phyloP scores from a whole-genome alignment of 1,284 basidiomycete genomes.

The Phlebopus sp. region DNA sequence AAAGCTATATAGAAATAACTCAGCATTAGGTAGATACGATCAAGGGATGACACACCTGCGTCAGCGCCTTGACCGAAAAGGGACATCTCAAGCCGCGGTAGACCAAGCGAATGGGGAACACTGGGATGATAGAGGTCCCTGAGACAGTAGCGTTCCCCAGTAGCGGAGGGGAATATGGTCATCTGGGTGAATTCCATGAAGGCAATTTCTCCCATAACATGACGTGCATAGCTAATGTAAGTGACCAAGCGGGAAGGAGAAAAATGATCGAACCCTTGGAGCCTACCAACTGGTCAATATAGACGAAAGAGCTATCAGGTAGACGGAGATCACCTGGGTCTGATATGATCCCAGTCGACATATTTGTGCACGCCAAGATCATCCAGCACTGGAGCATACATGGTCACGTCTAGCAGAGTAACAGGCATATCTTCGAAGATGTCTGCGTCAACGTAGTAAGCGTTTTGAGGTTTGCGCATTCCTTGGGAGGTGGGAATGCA shows the following conservation, averaged over 20 bases:
- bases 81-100: slow-evolving; percentile 16
- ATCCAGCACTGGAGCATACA: slow-evolving; percentile 4
- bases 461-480: slow-evolving; percentile 10
- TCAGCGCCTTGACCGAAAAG: background rate
- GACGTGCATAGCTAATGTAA: slow-evolving; percentile 1
- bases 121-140: slow-evolving; percentile 15
- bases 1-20: background rate
- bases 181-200: background rate
- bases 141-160: slow-evolving; percentile 3
- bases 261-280: background rate
- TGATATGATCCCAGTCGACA: slow-evolving; percentile 7
- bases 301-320: background rate
- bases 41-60: slow-evolving; percentile 7
- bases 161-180: background rate
- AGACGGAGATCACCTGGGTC: background rate
- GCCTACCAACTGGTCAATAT: background rate
- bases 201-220: background rate
- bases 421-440: slow-evolving; percentile 20
- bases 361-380: slow-evolving; percentile 10
- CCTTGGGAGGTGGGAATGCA: slow-evolving; percentile 75
- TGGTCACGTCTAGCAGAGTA: background rate
- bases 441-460: slow-evolving; percentile 24
- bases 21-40: background rate
- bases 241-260: slow-evolving; percentile 2
- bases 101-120: slow-evolving; percentile 10